Evolutionary conservation across 805 yeast genomes (phyloP), one percentile per base, ranked within the genome.

Genomic region (Kuraishia piskuri): DNA sequence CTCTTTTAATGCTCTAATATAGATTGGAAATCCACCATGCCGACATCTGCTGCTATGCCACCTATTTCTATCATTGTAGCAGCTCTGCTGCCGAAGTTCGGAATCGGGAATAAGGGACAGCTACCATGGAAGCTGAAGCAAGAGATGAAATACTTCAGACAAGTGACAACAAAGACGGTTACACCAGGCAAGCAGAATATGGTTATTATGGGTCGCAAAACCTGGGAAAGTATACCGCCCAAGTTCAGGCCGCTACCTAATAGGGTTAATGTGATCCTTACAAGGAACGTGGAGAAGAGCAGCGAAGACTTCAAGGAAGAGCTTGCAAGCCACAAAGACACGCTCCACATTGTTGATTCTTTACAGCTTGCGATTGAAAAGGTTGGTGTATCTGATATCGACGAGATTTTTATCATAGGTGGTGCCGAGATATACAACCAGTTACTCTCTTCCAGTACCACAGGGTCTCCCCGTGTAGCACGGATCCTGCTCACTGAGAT

Each of bases 121-220:
- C 72, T 94, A 54, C 98, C 99, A 2, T 94, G 99, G 99, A 75
- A 85, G 50, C 74, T 94, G 25, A 76, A 82, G 53, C 76, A 84
- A 51, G 99, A 94, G 66, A 88, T 94, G 86, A 81, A 82, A 63
- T 94, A 83, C 64, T 94, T 94, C 72, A 78, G 80, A 56, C 79
- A 81, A 54, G 84, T 89, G 17, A 94, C 99, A 0, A 68, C 83
- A 2, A 65, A 64, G 2, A 67, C 70, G 22, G 48, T 49, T 6
- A 64, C 62, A 22, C 65, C 69, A n/a, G 54, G 55, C 1, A 70
- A 68, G 56, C 62, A 58, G 45, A 89, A 90, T 64, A 95, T 88
- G 0, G 98, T 94, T 14, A 76, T 94, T 2, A 94, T 94, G 99
- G 99, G 99, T 14, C 77, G 97, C 55, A 87, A 84, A 63, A 92